Base-by-base conservation (phyloP, 2,329 filamentous ascomycete genomes). In the Escovopsis weberi region DNA sequence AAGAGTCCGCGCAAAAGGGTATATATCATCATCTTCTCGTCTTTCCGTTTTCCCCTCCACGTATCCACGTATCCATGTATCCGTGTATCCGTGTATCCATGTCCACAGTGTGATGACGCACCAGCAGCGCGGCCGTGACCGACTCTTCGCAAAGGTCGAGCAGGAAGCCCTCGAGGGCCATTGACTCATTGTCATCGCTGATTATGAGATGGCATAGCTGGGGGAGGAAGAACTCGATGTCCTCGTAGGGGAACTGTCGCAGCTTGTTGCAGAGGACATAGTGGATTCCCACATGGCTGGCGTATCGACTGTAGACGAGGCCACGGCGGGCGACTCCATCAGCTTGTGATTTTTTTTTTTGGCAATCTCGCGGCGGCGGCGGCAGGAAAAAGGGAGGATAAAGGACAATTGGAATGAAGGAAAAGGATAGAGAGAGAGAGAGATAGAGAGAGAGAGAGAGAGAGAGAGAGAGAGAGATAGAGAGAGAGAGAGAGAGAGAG, bases 211-310 rank as follows among this genome's bases (percentile, higher is more conserved):
- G 85, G 60, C 85, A 91, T 69, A 91, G 69, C 68, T 86, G 82
- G 48, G 85, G 85, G 40, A 91, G 74, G 69, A 89, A 91, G 78
- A 91, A 91, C 65, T 91, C 85, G 59, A 91, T 88, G 64, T 91
- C 84, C 68, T 87, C 82, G 66, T 89, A 91, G 50, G 82, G 82
- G 59, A 91, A 91, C 63, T 85, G 82, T 59, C 85, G 83, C 58
- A 91, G 72, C 74, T 91, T 91, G 55, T 81, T 82, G 70, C 85
- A 89, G 49, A 91, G 76, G 48, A 87, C 83, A 69, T 89, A 86
- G 65, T 89, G 84, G 58, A 91, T 89, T 55, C 85, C 85, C 60
- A 91, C 82, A 70, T 91, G 83, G 64, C 89, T 81, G 60, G 85
- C 83, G 67, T 91, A 91, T 55, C 85, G 84, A 56, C 85, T 89